A percentile compares a stretch with the other conserved stretches of the same genome.
Evolutionary conservation across 2,329 filamentous ascomycete species (phyloP).

Genomic region (Colletotrichum paranaense): DNA sequence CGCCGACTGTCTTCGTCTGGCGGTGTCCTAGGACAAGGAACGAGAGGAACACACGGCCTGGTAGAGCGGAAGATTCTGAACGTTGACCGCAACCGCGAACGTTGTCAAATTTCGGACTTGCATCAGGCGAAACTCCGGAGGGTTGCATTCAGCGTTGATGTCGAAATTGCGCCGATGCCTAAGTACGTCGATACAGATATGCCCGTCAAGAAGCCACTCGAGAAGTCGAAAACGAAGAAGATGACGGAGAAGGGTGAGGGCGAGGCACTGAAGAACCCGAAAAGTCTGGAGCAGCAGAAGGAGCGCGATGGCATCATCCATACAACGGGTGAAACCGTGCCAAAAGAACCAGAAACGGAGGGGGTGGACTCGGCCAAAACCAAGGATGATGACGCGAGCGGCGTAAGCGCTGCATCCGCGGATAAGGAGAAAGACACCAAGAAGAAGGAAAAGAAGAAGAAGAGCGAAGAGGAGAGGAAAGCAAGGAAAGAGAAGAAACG

Average conservation of each 20-base stretch:
- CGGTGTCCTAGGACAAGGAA: constrained; percentile 57
- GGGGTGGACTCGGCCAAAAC: constrained; percentile 39
- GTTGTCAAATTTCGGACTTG: constrained; percentile 83
- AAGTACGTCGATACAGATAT: constrained; percentile 75
- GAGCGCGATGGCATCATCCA: constrained; percentile 53
- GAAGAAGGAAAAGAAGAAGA: constrained; percentile 97
- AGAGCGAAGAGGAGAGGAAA: constrained; percentile 91
- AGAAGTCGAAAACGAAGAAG: constrained; percentile 69
- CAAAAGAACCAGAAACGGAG: constrained; percentile 54
- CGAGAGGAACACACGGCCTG: constrained; percentile 70
- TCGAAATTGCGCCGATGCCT: constrained; percentile 92
- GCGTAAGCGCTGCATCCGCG: constrained; percentile 36
- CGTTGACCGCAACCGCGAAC: constrained; percentile 80
- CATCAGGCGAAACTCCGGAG: constrained; percentile 84
- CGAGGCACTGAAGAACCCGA: constrained; percentile 76
- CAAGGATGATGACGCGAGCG: constrained; percentile 39
- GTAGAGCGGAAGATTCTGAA: constrained; percentile 88
- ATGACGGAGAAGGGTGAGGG: constrained; percentile 78
- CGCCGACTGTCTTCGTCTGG: constrained; percentile 82
- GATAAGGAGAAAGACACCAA: constrained; percentile 62
- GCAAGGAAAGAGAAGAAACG: constrained; percentile 91
- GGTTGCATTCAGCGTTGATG: constrained; percentile 96
- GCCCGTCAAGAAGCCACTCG: constrained; percentile 52
- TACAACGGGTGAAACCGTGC: constrained; percentile 51
- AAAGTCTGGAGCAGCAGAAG: constrained; percentile 69